Conservation (phyloP, 495 filamentous ascomycete genomes). For the Lindgomyces ingoldianus region DNA sequence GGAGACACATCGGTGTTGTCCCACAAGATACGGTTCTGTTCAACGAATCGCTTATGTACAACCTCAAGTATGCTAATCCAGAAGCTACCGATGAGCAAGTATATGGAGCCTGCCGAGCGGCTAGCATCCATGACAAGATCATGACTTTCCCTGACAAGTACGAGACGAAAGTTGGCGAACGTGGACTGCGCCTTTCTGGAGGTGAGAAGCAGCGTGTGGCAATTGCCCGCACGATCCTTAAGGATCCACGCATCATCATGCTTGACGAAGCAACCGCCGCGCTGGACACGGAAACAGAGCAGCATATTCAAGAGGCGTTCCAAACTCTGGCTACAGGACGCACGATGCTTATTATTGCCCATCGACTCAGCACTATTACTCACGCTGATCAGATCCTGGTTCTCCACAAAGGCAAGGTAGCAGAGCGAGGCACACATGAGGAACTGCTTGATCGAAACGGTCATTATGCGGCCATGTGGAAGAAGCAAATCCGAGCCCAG, state of each 20-base stretch:
- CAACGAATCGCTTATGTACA: constrained; percentile 97
- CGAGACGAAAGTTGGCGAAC: constrained; percentile 89
- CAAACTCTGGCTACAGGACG: constrained; percentile 76
- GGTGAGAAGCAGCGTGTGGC: constrained; percentile 97
- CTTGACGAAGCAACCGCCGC: constrained; percentile 96
- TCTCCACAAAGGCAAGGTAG: constrained; percentile 79
- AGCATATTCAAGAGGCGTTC: constrained; percentile 88
- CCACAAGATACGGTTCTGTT: constrained; percentile 96
- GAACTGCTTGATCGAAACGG: constrained; percentile 76
- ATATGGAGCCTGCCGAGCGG: constrained; percentile 83
- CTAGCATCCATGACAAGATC: constrained; percentile 96
- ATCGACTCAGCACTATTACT: constrained; percentile 92
- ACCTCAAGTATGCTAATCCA: constrained; percentile 91
- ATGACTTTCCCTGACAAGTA: constrained; percentile 90
- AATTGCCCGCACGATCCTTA: constrained; percentile 94
- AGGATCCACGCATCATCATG: constrained; percentile 93
- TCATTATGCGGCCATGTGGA: constrained; percentile 91
- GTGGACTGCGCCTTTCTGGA: constrained; percentile 86
- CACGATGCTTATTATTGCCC: constrained; percentile 82
- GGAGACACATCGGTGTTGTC: constrained; percentile 88
- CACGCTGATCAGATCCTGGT: constrained; percentile 93
- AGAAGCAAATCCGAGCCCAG: constrained; percentile 89
- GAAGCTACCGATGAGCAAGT: constrained; percentile 83
- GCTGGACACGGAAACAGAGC: constrained; percentile 91
- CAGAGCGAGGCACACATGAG: constrained; percentile 83